Evolutionary conservation across 345 rosid species (phyloP).

Genomic region (Brassica napus): DNA sequence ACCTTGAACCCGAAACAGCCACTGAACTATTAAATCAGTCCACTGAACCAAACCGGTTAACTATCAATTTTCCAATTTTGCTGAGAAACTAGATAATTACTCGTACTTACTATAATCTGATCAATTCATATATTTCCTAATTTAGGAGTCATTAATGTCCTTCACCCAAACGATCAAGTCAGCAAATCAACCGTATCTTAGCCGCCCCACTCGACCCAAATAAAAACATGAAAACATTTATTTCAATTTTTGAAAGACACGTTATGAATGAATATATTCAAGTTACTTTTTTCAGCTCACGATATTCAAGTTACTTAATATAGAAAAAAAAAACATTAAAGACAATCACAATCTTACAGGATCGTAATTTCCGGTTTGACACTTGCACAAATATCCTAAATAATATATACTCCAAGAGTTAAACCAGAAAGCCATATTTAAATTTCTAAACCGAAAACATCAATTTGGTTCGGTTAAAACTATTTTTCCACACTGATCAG

Average conservation of each 20-base stretch:
- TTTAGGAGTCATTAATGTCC: neutral
- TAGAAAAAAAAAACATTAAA: neutral
- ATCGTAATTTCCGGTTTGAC: neutral
- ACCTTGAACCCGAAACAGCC: neutral
- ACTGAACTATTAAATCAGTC: neutral
- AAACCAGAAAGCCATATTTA: neutral
- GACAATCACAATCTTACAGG: neutral
- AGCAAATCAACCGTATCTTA: neutral
- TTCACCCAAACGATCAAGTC: neutral
- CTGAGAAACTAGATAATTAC: neutral
- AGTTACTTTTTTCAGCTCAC: neutral
- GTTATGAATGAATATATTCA: neutral
- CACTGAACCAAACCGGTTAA: neutral
- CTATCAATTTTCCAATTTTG: neutral
- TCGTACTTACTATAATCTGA: neutral
- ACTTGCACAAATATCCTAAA: neutral
- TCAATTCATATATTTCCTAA: neutral
- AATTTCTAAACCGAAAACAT: neutral
- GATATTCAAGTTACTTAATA: neutral
- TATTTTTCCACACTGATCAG: neutral
- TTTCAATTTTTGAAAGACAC: neutral
- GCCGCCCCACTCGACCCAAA: neutral
- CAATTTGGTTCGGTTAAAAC: slow-evolving; percentile 4
- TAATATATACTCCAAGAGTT: neutral
- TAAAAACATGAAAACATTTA: neutral